Evolutionary conservation across 2,329 filamentous ascomycete species (phyloP), one percentile per base, ranked within the genome.

Genomic region (Aspergillus japonicus): DNA sequence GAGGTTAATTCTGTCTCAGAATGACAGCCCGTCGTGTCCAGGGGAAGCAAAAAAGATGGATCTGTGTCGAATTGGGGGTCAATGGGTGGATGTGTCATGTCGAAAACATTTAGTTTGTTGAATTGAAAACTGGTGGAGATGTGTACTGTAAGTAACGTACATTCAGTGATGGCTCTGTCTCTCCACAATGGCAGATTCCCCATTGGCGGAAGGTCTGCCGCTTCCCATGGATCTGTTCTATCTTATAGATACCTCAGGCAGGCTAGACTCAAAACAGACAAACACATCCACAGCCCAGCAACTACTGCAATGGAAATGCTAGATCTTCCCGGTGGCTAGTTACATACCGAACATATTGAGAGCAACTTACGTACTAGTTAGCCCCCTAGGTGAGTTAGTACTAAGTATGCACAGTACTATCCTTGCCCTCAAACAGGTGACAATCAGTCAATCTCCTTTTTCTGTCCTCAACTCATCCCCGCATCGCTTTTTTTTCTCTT

Each of bases 171-270:
- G 35, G 29, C 5, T 24, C 31, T 33, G 50, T 57, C 47, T 49
- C 50, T 29, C 31, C 50, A 23, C 39, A 12, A 50, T 54, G 63
- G 63, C 61, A 60, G 47, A 52, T 50, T 56, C 50, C 63, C 63
- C 58, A 64, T 63, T 64, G 63, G 61, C 44, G 54, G 61, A 23
- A 24, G 16, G 5, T 42, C 29, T 49, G 47, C 55, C 48, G 49
- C 49, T 53, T 19, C 50, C 31, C 50, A 54, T 35, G 26, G 42
- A 16, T 29, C 11, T 10, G 7, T 6, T 21, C 10, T 11, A 14
- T 49, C 19, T 35, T 35, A 44, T 14, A 5, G 39, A 44, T 44
- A 19, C 39, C 16, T 44, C 39, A 44, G 39, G 39, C 39, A 44
- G 14, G 5, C 39, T 44, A 44, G 39, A 16, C 39, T 19, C 39